A percentile compares a stretch with the other conserved stretches of the same genome.
Evolutionary conservation across 2,329 filamentous ascomycete genomes (phyloP).

Genomic region (Ascochyta fabae): DNA sequence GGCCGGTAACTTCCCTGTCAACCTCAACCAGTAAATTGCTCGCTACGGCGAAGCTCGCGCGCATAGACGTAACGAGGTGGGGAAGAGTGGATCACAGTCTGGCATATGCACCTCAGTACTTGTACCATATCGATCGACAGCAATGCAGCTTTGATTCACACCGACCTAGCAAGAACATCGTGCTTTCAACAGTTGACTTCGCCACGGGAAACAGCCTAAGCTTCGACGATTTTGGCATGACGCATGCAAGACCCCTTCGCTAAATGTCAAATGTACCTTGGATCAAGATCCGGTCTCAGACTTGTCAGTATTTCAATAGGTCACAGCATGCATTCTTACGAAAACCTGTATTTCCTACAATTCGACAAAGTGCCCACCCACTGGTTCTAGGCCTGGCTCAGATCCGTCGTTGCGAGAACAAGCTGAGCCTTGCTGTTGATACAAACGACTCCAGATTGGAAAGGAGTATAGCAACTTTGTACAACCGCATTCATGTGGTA

Average conservation of each 20-base stretch:
- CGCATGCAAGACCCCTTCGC: too few species aligned
- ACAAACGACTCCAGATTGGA: background rate
- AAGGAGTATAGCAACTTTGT: background rate
- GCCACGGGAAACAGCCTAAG: background rate
- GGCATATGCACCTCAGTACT: conserved; percentile 32
- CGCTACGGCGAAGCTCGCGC: conserved; percentile 18
- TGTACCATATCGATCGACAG: conserved; percentile 40
- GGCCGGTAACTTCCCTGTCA: conserved; percentile 56
- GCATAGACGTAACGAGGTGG: conserved; percentile 27
- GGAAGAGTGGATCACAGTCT: conserved; percentile 30
- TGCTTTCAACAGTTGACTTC: background rate
- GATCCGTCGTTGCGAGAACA: background rate
- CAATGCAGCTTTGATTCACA: conserved; percentile 37
- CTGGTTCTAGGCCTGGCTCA: background rate
- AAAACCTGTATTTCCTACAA: too few species aligned
- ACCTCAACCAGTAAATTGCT: conserved; percentile 45
- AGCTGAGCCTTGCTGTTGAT: background rate
- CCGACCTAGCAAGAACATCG: background rate
- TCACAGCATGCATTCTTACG: too few species aligned
- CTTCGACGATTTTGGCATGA: too few species aligned
- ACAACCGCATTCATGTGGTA: background rate
- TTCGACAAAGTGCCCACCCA: too few species aligned
- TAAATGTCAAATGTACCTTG: too few species aligned
- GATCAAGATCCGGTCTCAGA: too few species aligned
- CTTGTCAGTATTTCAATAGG: too few species aligned